Evolutionary conservation across 257 asterid genomes (phyloP), one percentile per base, ranked within the genome.

Genomic region (Fraxinus excelsior): DNA sequence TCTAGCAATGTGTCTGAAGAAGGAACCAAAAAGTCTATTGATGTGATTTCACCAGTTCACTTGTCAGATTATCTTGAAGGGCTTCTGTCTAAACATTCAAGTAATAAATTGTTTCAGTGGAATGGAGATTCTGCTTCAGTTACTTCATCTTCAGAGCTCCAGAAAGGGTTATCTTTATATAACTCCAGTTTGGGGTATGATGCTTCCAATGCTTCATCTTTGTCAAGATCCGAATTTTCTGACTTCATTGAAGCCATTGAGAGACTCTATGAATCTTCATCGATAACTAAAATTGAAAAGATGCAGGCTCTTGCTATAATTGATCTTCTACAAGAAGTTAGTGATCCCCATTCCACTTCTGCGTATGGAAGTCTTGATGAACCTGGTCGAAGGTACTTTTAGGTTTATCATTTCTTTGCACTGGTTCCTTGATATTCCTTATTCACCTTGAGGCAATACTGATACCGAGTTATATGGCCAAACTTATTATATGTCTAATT

Each of bases 311-410:
- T 81, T 80, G 90, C 98, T 51, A 85, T 94, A 70, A 79, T 90
- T 77, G 86, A 87, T 83, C 89, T 95, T 82, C 86, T 95, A 46
- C 90, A 86, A 84, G 99, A 95, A 84, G 89, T 93, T 73, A 86
- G 89, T 74, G 77, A 83, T 80, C 87, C 90, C 21, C 82, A 85
- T 42, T 80, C 87, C 64, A 78, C 81, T 75, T 95, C 98, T 84
- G 94, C 92, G 75, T 93, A 88, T 88, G 92, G 87, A 84, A 89
- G 98, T 82, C 97, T 95, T 81, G 99, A 95, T 87, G 99, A 90
- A 76, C 89, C 97, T 81, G 98, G 98, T 80, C 86, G 93, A 85
- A 93, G 97, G 99, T 91, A 87, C 29, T 74, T 70, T 62, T 73
- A 44, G 40, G 58, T 74, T 67, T 53, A 73, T 75, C 37, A 64